These are phyloP conservation scores for Fraxinus platypoda DNA, from an alignment of 305 asterid genomes.

Conservation along the genomic window DNA sequence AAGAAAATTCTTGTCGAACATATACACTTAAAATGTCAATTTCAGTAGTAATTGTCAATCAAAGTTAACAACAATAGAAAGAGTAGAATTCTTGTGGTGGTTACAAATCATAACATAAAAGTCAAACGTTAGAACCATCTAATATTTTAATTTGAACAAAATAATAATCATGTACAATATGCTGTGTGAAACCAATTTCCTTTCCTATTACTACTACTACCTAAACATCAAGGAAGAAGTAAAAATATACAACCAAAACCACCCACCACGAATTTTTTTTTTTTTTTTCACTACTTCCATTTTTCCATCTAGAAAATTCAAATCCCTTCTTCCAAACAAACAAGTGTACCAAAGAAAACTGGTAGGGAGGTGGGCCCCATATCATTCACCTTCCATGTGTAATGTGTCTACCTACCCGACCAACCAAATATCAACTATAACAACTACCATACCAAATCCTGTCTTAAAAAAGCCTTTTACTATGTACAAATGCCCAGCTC, in stretches of 20 bases:
- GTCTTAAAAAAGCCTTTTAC: constrained; percentile 10
- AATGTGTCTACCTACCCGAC: constrained; percentile 29
- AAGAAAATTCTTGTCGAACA: too few relatives aligned
- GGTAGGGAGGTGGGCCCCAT: constrained; percentile 36
- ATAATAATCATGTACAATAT: constrained; percentile 27
- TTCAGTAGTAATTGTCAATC: background rate
- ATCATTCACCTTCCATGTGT: constrained; percentile 29
- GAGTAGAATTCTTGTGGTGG: background rate
- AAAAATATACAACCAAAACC: constrained; percentile 12
- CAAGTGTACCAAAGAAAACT: background rate
- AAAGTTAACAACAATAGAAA: background rate
- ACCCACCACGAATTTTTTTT: constrained; percentile 13
- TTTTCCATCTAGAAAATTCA: background rate
- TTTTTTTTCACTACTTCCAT: background rate
- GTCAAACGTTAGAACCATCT: constrained; percentile 17
- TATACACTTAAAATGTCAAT: background rate
- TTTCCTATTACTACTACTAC: constrained; percentile 15
- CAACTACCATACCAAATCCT: constrained; percentile 35
- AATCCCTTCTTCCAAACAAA: constrained; percentile 9
- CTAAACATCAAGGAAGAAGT: constrained; percentile 16
- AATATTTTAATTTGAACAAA: background rate
- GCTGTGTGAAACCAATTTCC: constrained; percentile 27
- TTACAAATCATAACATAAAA: background rate
- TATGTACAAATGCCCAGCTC: constrained; percentile 47
- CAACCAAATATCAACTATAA: constrained; percentile 39